Evolutionary conservation across 2,329 filamentous ascomycete genomes (phyloP).

Genomic region (Pseudogymnoascus destructans): DNA sequence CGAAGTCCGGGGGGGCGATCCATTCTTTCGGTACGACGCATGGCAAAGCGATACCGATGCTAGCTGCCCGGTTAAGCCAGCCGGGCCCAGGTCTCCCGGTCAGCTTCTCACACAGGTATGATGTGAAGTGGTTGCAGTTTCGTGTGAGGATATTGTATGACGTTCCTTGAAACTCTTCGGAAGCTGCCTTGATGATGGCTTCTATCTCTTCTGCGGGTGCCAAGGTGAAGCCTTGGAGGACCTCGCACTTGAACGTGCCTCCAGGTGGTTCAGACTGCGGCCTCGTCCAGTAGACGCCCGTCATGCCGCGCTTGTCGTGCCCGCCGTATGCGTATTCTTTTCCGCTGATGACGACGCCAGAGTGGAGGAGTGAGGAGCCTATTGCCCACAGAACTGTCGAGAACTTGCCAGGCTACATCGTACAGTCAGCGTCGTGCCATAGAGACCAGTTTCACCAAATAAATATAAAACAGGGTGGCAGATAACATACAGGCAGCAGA

Average conservation of each 20-base stretch:
- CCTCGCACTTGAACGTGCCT: slow-evolving; percentile 60
- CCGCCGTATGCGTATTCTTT: slow-evolving; percentile 78
- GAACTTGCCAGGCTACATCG: slow-evolving; percentile 51
- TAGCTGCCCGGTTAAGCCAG: slow-evolving; percentile 77
- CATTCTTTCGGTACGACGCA: slow-evolving; percentile 74
- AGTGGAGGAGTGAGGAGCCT: slow-evolving; percentile 66
- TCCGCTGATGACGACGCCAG: slow-evolving; percentile 68
- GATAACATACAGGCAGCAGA: slow-evolving; percentile 47
- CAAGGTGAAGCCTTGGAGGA: slow-evolving; percentile 69
- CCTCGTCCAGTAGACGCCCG: slow-evolving; percentile 73
- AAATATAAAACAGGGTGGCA: background rate
- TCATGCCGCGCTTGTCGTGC: slow-evolving; percentile 55
- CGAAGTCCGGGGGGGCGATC: slow-evolving; percentile 66
- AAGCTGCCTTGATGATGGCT: slow-evolving; percentile 52
- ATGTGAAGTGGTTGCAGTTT: slow-evolving; percentile 86
- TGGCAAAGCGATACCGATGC: slow-evolving; percentile 65
- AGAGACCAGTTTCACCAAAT: background rate
- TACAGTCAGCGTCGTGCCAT: background rate
- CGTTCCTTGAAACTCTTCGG: slow-evolving; percentile 59
- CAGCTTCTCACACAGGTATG: slow-evolving; percentile 58
- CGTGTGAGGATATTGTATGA: slow-evolving; percentile 69
- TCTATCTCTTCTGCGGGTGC: slow-evolving; percentile 57
- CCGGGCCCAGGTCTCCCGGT: slow-evolving; percentile 56
- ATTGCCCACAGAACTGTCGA: slow-evolving; percentile 67
- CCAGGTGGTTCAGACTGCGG: slow-evolving; percentile 62